These are phyloP conservation scores for Syncephalastrum contaminatum DNA, from an alignment of 371 early-diverging fungal genomes.

Conservation along the genomic window DNA sequence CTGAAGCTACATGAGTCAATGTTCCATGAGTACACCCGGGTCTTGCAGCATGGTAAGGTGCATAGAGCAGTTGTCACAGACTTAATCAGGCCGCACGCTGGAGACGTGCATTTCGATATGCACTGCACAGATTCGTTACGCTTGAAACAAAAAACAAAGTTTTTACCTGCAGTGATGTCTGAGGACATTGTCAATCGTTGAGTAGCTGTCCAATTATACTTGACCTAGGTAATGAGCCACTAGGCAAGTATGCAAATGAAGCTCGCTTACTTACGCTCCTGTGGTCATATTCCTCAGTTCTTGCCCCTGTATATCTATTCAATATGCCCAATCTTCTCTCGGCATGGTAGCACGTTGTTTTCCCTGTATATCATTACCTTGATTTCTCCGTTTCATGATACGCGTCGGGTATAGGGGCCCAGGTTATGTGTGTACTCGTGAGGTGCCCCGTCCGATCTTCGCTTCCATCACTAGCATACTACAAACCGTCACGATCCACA, in stretches of 20 bases:
- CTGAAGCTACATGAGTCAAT: constrained; percentile 30
- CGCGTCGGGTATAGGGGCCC: constrained; percentile 46
- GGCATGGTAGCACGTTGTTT: background rate
- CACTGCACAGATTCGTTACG: background rate
- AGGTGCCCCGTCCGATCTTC: constrained; percentile 38
- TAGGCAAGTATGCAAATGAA: background rate
- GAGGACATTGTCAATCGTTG: constrained; percentile 68
- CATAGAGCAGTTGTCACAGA: constrained; percentile 73
- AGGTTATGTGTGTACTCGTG: no score
- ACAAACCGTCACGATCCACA: no score
- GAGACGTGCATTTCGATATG: background rate
- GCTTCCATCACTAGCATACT: constrained; percentile 57
- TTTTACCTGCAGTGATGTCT: constrained; percentile 72
- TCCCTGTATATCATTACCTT: constrained; percentile 37
- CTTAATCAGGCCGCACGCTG: constrained; percentile 77
- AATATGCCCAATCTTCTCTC: background rate
- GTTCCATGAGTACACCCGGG: constrained; percentile 30
- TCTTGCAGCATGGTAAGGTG: constrained; percentile 51
- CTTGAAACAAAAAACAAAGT: background rate
- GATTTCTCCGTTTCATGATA: constrained; percentile 58
- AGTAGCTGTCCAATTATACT: constrained; percentile 19
- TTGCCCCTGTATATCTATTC: no score
- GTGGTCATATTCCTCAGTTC: no score
- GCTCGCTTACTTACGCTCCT: constrained; percentile 7
- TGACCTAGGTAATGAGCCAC: background rate